A percentile compares a stretch with the other conserved stretches of the same genome.
These are phyloP conservation scores for Aspergillaceae sp. DNA, from an alignment of 2,329 filamentous ascomycete species.

Conservation along the genomic window DNA sequence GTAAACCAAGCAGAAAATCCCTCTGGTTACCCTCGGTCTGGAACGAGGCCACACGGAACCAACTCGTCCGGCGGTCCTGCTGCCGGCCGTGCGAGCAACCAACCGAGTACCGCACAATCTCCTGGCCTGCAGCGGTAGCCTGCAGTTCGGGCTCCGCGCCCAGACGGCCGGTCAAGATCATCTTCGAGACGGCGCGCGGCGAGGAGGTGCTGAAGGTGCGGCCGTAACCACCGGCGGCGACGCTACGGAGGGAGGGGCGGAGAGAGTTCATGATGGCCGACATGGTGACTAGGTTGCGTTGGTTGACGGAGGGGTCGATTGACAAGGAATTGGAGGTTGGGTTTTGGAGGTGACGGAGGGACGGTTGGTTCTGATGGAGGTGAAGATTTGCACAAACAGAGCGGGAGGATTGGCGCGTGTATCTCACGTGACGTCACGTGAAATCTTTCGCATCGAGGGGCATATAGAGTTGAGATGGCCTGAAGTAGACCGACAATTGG, in stretches of 20 bases:
- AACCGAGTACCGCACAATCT: constrained; percentile 69
- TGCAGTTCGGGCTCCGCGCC: constrained; percentile 68
- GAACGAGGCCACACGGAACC: constrained; percentile 76
- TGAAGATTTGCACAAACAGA: too few species aligned
- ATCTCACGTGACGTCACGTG: too few species aligned
- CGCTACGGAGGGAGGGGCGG: constrained; percentile 37
- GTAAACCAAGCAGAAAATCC: constrained; percentile 63
- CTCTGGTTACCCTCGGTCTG: constrained; percentile 55
- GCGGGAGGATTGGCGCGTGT: too few species aligned
- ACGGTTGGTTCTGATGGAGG: too few species aligned
- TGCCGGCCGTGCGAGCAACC: constrained; percentile 58
- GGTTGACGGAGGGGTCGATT: neutral
- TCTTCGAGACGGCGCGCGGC: constrained; percentile 58
- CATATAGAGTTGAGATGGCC: too few species aligned
- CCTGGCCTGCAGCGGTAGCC: constrained; percentile 59
- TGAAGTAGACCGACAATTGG: too few species aligned
- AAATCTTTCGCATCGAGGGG: too few species aligned
- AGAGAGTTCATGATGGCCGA: constrained; percentile 46
- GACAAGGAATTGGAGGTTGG: neutral
- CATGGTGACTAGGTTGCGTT: constrained; percentile 14
- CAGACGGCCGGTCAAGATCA: constrained; percentile 81
- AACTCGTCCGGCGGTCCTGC: constrained; percentile 70
- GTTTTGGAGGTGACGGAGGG: neutral
- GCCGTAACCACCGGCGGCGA: constrained; percentile 36
- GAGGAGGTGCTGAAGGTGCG: constrained; percentile 69